phyloP scores from a whole-genome alignment of 768 basidiomycete species.

The Mycena metata region DNA sequence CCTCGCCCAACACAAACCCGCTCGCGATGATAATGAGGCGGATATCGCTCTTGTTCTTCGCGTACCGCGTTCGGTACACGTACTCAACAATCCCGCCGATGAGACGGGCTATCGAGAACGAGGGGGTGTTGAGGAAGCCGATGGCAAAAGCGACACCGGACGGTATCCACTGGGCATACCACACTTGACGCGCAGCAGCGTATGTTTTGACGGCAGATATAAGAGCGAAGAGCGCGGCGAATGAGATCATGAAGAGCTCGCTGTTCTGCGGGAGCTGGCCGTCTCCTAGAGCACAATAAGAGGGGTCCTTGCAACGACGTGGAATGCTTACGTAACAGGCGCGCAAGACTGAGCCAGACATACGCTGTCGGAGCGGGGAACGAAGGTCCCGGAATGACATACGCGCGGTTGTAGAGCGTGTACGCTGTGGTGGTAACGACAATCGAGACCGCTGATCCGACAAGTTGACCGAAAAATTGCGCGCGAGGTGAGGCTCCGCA shows the following conservation, averaged over 20 bases:
- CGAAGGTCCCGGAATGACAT: constrained; percentile 91
- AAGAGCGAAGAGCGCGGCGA: constrained; percentile 77
- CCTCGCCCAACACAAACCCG: constrained; percentile 97
- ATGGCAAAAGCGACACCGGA: constrained; percentile 96
- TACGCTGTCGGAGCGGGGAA: constrained; percentile 97
- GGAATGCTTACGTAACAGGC: constrained; percentile 73
- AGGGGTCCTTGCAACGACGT: constrained; percentile 9
- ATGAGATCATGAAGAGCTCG: constrained; percentile 81
- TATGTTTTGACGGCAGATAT: constrained; percentile 78
- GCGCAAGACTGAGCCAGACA: constrained; percentile 88
- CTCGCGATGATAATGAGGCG: constrained; percentile 89
- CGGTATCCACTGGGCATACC: constrained; percentile 84
- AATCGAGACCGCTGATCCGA: constrained; percentile 91
- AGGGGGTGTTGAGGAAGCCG: constrained; percentile 95
- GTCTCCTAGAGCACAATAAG: constrained; percentile 67
- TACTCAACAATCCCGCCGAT: constrained; percentile 90
- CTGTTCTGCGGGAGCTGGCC: constrained; percentile 86
- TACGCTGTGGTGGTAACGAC: constrained; percentile 91
- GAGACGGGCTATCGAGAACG: constrained; percentile 92
- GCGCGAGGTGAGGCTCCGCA: constrained; percentile 91
- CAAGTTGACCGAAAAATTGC: constrained; percentile 94
- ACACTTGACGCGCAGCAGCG: constrained; percentile 60
- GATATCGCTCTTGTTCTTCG: constrained; percentile 72
- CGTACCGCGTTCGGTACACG: constrained; percentile 67
- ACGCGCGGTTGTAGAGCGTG: constrained; percentile 87